Conservation (phyloP, 2,329 filamentous ascomycete species). For the Capronia epimyces region DNA sequence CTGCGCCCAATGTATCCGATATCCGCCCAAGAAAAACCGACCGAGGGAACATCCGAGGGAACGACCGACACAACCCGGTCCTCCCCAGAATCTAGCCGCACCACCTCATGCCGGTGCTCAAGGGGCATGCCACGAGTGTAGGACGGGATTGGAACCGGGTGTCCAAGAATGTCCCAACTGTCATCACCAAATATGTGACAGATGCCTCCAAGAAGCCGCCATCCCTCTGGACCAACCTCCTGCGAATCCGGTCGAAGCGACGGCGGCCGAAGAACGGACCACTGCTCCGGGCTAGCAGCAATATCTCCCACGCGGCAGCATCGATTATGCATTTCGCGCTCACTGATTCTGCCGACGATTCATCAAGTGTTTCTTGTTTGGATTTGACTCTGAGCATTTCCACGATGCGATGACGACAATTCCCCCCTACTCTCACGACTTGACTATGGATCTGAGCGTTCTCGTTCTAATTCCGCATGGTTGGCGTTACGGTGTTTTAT, state of each 20-base stretch:
- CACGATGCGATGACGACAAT: slow-evolving; percentile 21
- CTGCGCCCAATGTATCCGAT: slow-evolving; percentile 73
- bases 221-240: slow-evolving; percentile 14
- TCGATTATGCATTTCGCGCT: not conserved
- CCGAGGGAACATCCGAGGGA: slow-evolving; percentile 36
- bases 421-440: slow-evolving; percentile 2
- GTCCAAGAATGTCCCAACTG: slow-evolving; percentile 25
- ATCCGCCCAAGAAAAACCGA: slow-evolving; percentile 62
- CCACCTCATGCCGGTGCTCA: slow-evolving; percentile 2
- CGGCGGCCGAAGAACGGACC: not conserved
- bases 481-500: slow-evolving; percentile 10
- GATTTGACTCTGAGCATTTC: slow-evolving; percentile 19
- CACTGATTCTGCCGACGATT: not conserved
- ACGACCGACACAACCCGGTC: not conserved
- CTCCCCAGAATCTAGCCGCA: not conserved
- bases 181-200: slow-evolving; percentile 25
- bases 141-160: slow-evolving; percentile 18
- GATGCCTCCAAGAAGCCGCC: slow-evolving; percentile 21
- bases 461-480: slow-evolving; percentile 12
- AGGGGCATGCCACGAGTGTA: slow-evolving; percentile 25
- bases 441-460: slow-evolving; percentile 24
- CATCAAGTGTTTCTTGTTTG: not conserved
- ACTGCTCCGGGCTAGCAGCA: not conserved
- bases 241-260: not conserved
- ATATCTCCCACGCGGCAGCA: not conserved